Percentiles rank a stretch among this genome's conserved stretches.
phyloP scores from a whole-genome alignment of 1,284 basidiomycete species.

The Cryptococcus maquisensis region DNA sequence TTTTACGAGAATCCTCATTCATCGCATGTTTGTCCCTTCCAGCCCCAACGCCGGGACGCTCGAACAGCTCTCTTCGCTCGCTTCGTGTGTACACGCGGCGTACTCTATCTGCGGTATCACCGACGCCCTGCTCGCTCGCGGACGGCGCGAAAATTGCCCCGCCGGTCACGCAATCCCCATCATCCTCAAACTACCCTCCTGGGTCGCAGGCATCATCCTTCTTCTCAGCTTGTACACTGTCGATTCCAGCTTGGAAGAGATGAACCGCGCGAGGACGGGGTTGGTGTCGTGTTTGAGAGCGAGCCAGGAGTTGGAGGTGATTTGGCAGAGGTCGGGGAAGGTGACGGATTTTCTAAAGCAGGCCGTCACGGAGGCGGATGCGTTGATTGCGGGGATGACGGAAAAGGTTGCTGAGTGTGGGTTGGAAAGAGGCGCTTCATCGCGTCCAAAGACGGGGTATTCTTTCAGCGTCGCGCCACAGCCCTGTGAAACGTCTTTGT shows the following conservation, averaged over 20 bases:
- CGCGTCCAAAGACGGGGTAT: no score
- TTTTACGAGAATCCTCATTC: conserved; percentile 63
- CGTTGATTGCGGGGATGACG: not conserved
- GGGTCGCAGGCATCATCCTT: conserved; percentile 64
- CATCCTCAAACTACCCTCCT: conserved; percentile 50
- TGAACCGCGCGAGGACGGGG: conserved; percentile 62
- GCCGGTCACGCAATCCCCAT: conserved; percentile 48
- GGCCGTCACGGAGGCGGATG: conserved; percentile 14
- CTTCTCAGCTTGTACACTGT: conserved; percentile 70
- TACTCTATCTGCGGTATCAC: conserved; percentile 70
- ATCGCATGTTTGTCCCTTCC: conserved; percentile 71
- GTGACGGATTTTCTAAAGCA: conserved; percentile 38
- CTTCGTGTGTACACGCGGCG: conserved; percentile 79
- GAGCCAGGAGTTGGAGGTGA: conserved; percentile 55
- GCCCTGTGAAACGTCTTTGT: no score
- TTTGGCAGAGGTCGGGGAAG: conserved; percentile 50
- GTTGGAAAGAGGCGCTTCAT: not conserved
- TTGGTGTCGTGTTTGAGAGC: conserved; percentile 66
- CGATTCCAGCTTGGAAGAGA: conserved; percentile 57
- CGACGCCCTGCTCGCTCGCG: conserved; percentile 50
- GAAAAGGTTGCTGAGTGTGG: conserved; percentile 8
- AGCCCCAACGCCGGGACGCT: conserved; percentile 37
- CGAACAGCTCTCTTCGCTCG: conserved; percentile 59
- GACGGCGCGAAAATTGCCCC: conserved; percentile 34
- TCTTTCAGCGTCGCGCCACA: no score